Evolutionary conservation across 768 basidiomycete species (phyloP).

Genomic region (Filobasidium wieringae): DNA sequence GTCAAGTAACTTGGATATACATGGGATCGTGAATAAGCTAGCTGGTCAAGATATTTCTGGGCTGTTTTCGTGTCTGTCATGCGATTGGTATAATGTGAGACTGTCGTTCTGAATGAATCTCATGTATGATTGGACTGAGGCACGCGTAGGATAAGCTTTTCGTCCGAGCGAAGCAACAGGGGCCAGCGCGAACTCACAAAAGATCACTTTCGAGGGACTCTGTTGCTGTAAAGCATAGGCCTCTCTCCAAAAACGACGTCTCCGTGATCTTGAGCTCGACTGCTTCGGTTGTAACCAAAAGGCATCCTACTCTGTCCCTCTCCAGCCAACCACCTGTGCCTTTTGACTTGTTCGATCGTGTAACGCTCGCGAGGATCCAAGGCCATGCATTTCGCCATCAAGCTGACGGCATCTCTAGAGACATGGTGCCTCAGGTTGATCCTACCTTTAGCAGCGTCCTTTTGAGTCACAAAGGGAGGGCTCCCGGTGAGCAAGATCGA

Average conservation of each 20-base stretch:
- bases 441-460: slow-evolving; percentile 21
- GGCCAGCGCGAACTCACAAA: no score
- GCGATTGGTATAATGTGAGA: no score
- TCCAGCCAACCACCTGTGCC: slow-evolving; percentile 22
- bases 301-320: background rate
- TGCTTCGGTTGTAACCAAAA: background rate
- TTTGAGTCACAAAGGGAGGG: slow-evolving; percentile 35
- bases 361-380: slow-evolving; percentile 24
- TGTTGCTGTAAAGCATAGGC: background rate
- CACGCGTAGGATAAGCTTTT: no score
- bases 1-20: no score
- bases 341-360: slow-evolving; percentile 25
- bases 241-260: background rate
- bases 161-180: no score
- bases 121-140: background rate
- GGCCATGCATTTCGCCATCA: slow-evolving; percentile 31
- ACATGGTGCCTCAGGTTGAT: slow-evolving; percentile 21
- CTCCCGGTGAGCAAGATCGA: slow-evolving; percentile 41
- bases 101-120: background rate
- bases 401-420: slow-evolving; percentile 18
- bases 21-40: no score
- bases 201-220: background rate
- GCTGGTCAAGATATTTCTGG: no score
- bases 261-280: background rate
- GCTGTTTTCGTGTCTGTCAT: no score